Evolutionary conservation across 2,329 filamentous ascomycete species (phyloP).

Genomic region (Colletotrichum lini): DNA sequence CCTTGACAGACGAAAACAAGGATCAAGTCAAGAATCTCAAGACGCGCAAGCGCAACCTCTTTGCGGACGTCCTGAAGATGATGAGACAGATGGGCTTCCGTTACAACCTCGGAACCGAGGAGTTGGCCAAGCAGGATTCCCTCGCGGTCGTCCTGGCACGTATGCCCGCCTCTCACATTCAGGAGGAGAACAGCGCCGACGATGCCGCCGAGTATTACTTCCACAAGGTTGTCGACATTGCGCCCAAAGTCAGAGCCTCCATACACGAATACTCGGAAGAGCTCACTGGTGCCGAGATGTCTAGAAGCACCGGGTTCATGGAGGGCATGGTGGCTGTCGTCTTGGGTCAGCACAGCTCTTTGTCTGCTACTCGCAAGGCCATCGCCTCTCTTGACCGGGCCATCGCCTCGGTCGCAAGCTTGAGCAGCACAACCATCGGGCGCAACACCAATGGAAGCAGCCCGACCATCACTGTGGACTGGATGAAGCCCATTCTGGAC

Average conservation of each 20-base stretch:
- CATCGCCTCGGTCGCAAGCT: slow-evolving; percentile 42
- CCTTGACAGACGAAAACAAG: slow-evolving; percentile 90
- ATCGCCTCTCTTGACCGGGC: slow-evolving; percentile 48
- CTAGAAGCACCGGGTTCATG: slow-evolving; percentile 85
- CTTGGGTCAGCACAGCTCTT: slow-evolving; percentile 70
- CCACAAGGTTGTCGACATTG: slow-evolving; percentile 82
- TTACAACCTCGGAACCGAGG: slow-evolving; percentile 82
- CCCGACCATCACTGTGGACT: slow-evolving; percentile 56
- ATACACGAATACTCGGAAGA: slow-evolving; percentile 86
- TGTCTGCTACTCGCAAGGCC: slow-evolving; percentile 58
- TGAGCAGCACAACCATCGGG: slow-evolving; percentile 41
- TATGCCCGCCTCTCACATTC: slow-evolving; percentile 46
- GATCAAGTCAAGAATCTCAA: slow-evolving; percentile 89
- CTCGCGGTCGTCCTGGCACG: slow-evolving; percentile 77
- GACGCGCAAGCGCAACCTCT: slow-evolving; percentile 88
- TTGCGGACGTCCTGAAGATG: slow-evolving; percentile 87
- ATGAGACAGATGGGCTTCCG: slow-evolving; percentile 92
- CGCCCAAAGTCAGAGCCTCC: slow-evolving; percentile 76
- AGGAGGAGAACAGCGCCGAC: slow-evolving; percentile 42
- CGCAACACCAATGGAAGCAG: slow-evolving; percentile 45
- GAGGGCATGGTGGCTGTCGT: slow-evolving; percentile 84
- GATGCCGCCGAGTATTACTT: slow-evolving; percentile 78
- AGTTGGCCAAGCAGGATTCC: slow-evolving; percentile 81
- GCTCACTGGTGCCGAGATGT: slow-evolving; percentile 83
- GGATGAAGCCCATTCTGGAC: slow-evolving; percentile 79